phyloP scores from a whole-genome alignment of 1,139 yeast species.

The Candida frijolesensis region DNA sequence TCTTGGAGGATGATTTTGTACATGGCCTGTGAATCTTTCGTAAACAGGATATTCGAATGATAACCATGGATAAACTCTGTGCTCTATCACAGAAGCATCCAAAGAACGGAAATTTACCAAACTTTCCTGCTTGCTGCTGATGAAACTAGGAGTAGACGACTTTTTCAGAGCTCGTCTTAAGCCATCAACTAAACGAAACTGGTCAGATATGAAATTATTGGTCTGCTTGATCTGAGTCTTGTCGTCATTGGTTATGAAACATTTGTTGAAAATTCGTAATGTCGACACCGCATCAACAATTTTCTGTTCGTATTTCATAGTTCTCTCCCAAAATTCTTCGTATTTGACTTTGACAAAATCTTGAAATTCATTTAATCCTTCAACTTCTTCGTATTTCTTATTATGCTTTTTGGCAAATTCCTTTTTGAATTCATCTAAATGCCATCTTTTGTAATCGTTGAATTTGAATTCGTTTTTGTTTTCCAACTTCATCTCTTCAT shows the following conservation, averaged over 20 bases:
- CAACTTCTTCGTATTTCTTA: slow-evolving; percentile 14
- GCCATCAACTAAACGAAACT: slow-evolving; percentile 10
- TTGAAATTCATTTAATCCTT: slow-evolving; percentile 19
- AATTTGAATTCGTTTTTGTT: slow-evolving; percentile 19
- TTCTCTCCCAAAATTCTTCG: slow-evolving; percentile 15
- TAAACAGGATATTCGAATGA: slow-evolving; percentile 43
- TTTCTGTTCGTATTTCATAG: slow-evolving; percentile 25
- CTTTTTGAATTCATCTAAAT: slow-evolving; percentile 20
- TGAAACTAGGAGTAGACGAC: slow-evolving; percentile 6
- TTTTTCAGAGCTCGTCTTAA: slow-evolving; percentile 6
- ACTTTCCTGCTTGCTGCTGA: slow-evolving; percentile 14
- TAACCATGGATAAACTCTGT: slow-evolving; percentile 50
- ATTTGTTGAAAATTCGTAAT: slow-evolving; percentile 46
- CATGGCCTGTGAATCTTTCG: slow-evolving; percentile 50
- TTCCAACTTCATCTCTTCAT: slow-evolving; percentile 24
- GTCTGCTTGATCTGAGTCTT: slow-evolving; percentile 9
- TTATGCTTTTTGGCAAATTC: slow-evolving; percentile 21
- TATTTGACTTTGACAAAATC: slow-evolving; percentile 20
- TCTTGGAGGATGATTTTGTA: slow-evolving; percentile 38
- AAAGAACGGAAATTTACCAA: slow-evolving; percentile 18
- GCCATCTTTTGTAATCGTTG: slow-evolving; percentile 18
- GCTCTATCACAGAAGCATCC: slow-evolving; percentile 30
- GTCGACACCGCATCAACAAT: slow-evolving; percentile 44
- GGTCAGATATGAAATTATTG: slow-evolving; percentile 15
- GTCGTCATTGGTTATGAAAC: slow-evolving; percentile 34